phyloP scores from a whole-genome alignment of 176 grass and related monocot genomes.

The Zoysia japonica region DNA sequence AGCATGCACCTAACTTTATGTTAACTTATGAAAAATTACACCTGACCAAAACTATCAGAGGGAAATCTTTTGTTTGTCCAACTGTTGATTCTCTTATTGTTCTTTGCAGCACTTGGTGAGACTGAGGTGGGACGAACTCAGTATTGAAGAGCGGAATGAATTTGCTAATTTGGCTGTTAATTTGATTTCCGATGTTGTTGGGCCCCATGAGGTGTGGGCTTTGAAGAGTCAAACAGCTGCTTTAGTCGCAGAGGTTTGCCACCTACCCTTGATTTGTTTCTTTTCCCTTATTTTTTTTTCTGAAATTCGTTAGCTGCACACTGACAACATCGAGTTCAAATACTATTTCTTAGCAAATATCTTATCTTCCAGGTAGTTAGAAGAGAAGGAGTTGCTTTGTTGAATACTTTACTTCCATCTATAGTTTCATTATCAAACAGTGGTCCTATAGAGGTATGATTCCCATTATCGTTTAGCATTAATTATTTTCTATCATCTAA shows the following conservation, averaged over 20 bases:
- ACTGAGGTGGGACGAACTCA: conserved; percentile 95
- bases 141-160: conserved; percentile 72
- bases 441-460: conserved; percentile 74
- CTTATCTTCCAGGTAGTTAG: conserved; percentile 76
- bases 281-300: not conserved
- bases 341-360: conserved; percentile 33
- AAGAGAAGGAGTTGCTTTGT: conserved; percentile 86
- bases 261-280: conserved; percentile 22
- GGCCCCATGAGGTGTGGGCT: conserved; percentile 83
- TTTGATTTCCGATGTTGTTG: conserved; percentile 78
- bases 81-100: conserved; percentile 42
- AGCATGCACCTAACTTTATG: not conserved
- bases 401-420: conserved; percentile 78
- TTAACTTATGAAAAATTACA: not conserved
- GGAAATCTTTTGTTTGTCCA: conserved; percentile 7
- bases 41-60: not conserved
- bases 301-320: conserved; percentile 4
- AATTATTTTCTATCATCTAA: conserved; percentile 26
- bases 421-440: conserved; percentile 77
- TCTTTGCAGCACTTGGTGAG: conserved; percentile 85
- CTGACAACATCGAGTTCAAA: conserved; percentile 4
- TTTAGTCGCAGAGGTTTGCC: conserved; percentile 84
- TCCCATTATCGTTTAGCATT: conserved; percentile 20
- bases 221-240: conserved; percentile 98
- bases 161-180: conserved; percentile 84